Conservation (phyloP, 2,329 filamentous ascomycete species). For the Exophiala phaeomuriformis region DNA sequence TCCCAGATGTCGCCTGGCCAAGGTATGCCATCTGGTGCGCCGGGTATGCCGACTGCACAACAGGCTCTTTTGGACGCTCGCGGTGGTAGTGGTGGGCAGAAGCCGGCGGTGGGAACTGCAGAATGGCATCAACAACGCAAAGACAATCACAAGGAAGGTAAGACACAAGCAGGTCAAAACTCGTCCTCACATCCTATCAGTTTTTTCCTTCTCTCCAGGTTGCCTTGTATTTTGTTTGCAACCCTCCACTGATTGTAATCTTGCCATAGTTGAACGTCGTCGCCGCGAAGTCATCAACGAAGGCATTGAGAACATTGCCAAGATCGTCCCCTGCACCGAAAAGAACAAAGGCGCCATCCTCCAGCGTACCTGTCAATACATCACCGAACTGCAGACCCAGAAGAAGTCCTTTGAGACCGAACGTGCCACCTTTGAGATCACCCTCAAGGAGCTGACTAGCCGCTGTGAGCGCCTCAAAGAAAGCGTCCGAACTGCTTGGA, state of each 20-base stretch:
- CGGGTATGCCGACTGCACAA: conserved; percentile 18
- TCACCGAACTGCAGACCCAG: conserved; percentile 60
- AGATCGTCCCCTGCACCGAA: conserved; percentile 94
- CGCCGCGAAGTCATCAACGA: conserved; percentile 98
- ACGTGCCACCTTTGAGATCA: conserved; percentile 40
- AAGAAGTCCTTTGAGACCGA: conserved; percentile 34
- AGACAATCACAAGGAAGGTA: conserved; percentile 98
- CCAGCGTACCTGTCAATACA: conserved; percentile 87
- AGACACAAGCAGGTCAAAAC: conserved; percentile 25
- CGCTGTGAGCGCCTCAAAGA: conserved; percentile 94
- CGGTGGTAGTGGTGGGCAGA: conserved; percentile 45
- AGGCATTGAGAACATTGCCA: conserved; percentile 94
- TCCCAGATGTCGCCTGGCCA: conserved; percentile 28
- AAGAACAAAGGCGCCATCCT: conserved; percentile 99
- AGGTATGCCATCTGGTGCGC: conserved; percentile 6
- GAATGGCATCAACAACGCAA: conserved; percentile 98
- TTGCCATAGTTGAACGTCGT: conserved; percentile 71
- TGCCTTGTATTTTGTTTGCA: too few relatives aligned
- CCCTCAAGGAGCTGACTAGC: conserved; percentile 75
- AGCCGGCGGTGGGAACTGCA: conserved; percentile 87
- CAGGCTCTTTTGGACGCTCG: conserved; percentile 33
- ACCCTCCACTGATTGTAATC: conserved; percentile 2
- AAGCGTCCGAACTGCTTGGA: conserved; percentile 78
- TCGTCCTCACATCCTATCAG: background rate
- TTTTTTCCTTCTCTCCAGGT: background rate